These are phyloP conservation scores for Lathyrus oleraceus DNA, from an alignment of 306 rosid species.

Conservation along the genomic window DNA sequence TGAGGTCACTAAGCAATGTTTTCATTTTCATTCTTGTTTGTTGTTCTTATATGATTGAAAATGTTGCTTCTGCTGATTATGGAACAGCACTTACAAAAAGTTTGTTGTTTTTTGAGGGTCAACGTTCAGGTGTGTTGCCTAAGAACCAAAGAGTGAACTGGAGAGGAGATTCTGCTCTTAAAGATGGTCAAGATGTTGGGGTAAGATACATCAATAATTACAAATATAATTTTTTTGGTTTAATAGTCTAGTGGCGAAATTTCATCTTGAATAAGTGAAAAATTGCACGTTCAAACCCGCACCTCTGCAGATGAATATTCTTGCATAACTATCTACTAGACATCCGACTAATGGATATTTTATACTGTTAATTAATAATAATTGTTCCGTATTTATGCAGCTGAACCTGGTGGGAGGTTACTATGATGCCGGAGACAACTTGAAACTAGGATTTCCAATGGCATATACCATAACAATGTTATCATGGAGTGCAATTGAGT, in stretches of 20 bases:
- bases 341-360: no score
- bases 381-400: background rate
- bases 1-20: background rate
- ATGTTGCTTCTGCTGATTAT: constrained; percentile 36
- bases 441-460: constrained; percentile 64
- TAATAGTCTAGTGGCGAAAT: no score
- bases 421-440: constrained; percentile 75
- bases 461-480: constrained; percentile 69
- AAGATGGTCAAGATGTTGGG: constrained; percentile 49
- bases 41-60: constrained; percentile 3
- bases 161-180: constrained; percentile 62
- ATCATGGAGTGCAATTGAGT: constrained; percentile 69
- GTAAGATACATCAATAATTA: constrained; percentile 31
- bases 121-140: constrained; percentile 62
- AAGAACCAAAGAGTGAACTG: constrained; percentile 48
- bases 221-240: background rate
- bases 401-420: constrained; percentile 67
- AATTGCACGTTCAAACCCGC: no score
- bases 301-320: no score
- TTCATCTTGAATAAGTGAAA: no score
- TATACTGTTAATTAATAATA: no score
- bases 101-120: constrained; percentile 53
- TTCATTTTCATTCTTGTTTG: background rate
- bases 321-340: no score
- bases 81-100: constrained; percentile 47